A percentile compares a stretch with the other conserved stretches of the same genome.
Conservation (phyloP, 164 flowering plant species). For the Buxus sempervirens region DNA sequence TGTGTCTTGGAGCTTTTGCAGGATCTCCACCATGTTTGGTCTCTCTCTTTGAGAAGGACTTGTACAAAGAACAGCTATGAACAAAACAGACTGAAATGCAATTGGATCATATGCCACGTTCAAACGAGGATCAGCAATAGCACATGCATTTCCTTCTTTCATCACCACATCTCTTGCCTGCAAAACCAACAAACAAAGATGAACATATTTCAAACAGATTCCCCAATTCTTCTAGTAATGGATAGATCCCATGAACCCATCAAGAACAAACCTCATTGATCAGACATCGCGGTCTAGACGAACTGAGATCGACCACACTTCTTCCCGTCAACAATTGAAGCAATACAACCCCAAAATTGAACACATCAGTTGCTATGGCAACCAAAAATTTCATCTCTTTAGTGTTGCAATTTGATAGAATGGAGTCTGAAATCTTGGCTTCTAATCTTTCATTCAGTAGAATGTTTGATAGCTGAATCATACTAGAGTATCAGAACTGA, state of each 20-base stretch:
- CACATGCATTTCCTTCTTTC: constrained; percentile 7
- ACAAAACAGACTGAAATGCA: constrained; percentile 13
- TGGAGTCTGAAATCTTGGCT: constrained; percentile 23
- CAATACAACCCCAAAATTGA: constrained; percentile 20
- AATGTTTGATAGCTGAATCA: constrained; percentile 23
- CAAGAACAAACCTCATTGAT: constrained; percentile 20
- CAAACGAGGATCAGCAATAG: constrained; percentile 15
- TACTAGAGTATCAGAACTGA: background rate
- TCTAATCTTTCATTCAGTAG: constrained; percentile 24
- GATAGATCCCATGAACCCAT: too few relatives aligned
- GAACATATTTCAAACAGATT: background rate
- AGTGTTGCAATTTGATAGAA: constrained; percentile 6
- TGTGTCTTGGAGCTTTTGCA: background rate
- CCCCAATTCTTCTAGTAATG: background rate
- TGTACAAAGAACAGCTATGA: constrained; percentile 15
- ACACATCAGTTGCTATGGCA: constrained; percentile 14
- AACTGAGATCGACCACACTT: background rate
- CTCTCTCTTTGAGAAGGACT: constrained; percentile 12
- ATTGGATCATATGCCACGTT: constrained; percentile 13
- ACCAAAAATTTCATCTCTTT: constrained; percentile 1
- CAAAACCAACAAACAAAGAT: background rate
- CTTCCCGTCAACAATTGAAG: constrained; percentile 24
- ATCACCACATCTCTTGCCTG: constrained; percentile 17
- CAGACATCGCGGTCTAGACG: constrained; percentile 5
- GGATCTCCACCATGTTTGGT: constrained; percentile 4